Conservation (phyloP, 805 yeast genomes). For the Candida saitoana region DNA sequence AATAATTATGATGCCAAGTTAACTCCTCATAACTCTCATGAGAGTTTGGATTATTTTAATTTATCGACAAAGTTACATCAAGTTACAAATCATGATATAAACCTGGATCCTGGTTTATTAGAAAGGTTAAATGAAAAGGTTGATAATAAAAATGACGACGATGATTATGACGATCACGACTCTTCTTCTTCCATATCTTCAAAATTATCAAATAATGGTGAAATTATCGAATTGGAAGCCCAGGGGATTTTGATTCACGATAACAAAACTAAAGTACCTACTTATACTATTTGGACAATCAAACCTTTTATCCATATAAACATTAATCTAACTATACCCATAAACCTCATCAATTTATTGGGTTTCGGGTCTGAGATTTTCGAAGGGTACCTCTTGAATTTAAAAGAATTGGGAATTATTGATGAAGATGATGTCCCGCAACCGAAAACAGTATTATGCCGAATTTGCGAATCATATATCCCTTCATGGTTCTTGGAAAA, state of each 20-base stretch:
- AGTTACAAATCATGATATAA: not conserved
- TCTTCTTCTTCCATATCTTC: slow-evolving; percentile 17
- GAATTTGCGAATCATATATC: slow-evolving; percentile 86
- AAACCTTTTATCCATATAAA: slow-evolving; percentile 69
- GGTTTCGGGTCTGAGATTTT: slow-evolving; percentile 90
- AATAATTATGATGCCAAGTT: slow-evolving; percentile 14
- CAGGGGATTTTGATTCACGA: slow-evolving; percentile 86
- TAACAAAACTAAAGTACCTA: slow-evolving; percentile 50
- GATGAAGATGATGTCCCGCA: slow-evolving; percentile 66
- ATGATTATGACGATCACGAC: slow-evolving; percentile 2
- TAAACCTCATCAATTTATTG: slow-evolving; percentile 61
- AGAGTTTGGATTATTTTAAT: slow-evolving; percentile 9
- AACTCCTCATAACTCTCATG: slow-evolving; percentile 24
- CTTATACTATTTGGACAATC: slow-evolving; percentile 91
- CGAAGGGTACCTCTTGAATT: slow-evolving; percentile 61
- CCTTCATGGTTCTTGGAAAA: slow-evolving; percentile 96
- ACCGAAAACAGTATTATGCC: slow-evolving; percentile 80
- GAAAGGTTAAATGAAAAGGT: not conserved
- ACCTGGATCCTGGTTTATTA: not conserved
- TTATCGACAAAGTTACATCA: not conserved
- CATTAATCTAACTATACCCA: slow-evolving; percentile 66
- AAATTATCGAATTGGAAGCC: slow-evolving; percentile 75
- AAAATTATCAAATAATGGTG: slow-evolving; percentile 51
- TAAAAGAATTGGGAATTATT: slow-evolving; percentile 60
- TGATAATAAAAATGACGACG: not conserved